These are phyloP conservation scores for Fonsecaea nubica DNA, from an alignment of 2,329 filamentous ascomycete species.

Conservation along the genomic window DNA sequence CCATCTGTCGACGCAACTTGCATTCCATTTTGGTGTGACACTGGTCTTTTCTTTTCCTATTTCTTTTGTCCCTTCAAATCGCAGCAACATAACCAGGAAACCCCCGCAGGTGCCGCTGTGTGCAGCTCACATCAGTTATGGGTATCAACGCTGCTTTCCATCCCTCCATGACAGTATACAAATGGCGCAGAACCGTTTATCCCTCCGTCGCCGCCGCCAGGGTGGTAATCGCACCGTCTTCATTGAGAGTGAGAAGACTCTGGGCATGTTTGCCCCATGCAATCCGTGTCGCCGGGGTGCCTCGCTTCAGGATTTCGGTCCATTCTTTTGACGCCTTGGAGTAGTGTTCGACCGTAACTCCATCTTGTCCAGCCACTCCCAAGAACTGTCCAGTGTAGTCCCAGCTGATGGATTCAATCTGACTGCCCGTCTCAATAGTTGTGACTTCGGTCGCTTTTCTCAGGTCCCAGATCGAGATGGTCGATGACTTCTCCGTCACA, in stretches of 20 bases:
- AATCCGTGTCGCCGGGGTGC: constrained; percentile 73
- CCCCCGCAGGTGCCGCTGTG: neutral
- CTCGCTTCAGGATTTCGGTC: constrained; percentile 82
- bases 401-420: constrained; percentile 77
- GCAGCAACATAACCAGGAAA: neutral
- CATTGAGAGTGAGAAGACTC: constrained; percentile 75
- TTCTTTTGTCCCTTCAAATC: neutral
- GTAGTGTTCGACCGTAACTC: constrained; percentile 88
- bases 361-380: constrained; percentile 77
- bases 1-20: neutral
- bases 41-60: neutral
- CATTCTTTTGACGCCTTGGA: constrained; percentile 85
- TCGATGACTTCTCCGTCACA: constrained; percentile 75
- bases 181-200: neutral
- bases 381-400: constrained; percentile 96
- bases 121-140: constrained; percentile 5
- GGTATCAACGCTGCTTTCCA: constrained; percentile 28
- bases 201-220: constrained; percentile 18
- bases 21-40: neutral
- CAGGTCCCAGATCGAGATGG: constrained; percentile 87
- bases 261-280: constrained; percentile 79
- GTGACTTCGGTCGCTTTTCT: constrained; percentile 83
- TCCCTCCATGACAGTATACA: constrained; percentile 16
- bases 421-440: constrained; percentile 80
- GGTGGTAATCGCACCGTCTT: constrained; percentile 72